phyloP scores from a whole-genome alignment of 345 rosid species.

The Eucalyptus camaldulensis region DNA sequence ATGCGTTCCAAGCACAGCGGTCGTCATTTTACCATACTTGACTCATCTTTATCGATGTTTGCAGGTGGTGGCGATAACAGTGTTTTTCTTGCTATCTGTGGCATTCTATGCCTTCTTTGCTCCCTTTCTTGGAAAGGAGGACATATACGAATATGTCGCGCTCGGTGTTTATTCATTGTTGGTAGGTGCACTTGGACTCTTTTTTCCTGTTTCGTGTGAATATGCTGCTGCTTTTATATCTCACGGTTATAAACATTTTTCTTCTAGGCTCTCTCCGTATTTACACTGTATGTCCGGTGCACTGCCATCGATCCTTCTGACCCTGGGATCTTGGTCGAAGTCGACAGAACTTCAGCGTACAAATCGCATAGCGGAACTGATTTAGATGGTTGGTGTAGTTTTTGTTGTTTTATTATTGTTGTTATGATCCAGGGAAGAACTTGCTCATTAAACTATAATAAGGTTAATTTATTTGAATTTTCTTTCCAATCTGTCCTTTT shows the following conservation, averaged over 20 bases:
- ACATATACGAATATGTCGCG: constrained; percentile 51
- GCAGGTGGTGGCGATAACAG: constrained; percentile 82
- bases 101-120: constrained; percentile 93
- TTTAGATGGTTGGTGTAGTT: constrained; percentile 22
- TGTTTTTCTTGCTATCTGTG: constrained; percentile 62
- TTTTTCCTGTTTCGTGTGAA: neutral
- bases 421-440: neutral
- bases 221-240: neutral
- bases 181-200: constrained; percentile 24
- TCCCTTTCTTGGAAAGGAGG: constrained; percentile 74
- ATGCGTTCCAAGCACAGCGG: neutral
- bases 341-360: constrained; percentile 32
- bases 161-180: constrained; percentile 59
- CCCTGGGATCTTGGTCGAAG: constrained; percentile 65
- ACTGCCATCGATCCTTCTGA: constrained; percentile 95
- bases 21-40: neutral
- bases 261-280: constrained; percentile 58
- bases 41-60: neutral
- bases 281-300: constrained; percentile 70
- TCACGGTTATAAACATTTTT: neutral
- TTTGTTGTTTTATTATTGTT: neutral
- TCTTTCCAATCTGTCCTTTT: neutral
- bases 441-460: neutral
- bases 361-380: constrained; percentile 43
- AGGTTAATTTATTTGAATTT: neutral